Percentiles rank a stretch among this genome's conserved stretches.
Conservation (phyloP, 345 rosid genomes). For the Dipteronia sinensis region DNA sequence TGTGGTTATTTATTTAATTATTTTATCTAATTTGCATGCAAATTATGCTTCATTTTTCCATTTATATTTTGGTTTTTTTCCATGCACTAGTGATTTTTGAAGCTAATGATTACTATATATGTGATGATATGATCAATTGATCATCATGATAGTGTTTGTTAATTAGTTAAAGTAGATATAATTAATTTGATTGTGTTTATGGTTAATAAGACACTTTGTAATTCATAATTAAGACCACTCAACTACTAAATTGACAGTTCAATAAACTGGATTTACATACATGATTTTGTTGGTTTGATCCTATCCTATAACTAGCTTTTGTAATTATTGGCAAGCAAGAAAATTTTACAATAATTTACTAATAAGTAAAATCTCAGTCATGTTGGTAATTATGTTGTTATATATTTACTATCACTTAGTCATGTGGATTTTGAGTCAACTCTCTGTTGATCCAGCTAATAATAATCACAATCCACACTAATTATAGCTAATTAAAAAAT, state of each 20-base stretch:
- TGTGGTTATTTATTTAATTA: too few relatives aligned
- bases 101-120: not conserved
- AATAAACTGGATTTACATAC: not conserved
- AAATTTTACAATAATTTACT: too few relatives aligned
- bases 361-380: too few relatives aligned
- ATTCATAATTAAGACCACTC: not conserved
- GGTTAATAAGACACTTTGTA: not conserved
- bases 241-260: not conserved
- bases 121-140: not conserved
- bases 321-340: not conserved
- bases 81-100: not conserved
- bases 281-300: not conserved
- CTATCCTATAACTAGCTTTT: too few relatives aligned
- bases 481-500: too few relatives aligned
- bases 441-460: not conserved
- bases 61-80: not conserved
- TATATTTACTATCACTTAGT: not conserved
- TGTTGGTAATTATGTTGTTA: not conserved
- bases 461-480: too few relatives aligned
- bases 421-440: not conserved
- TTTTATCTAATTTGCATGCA: not conserved
- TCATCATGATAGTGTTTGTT: not conserved
- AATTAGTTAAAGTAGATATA: too few relatives aligned
- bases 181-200: too few relatives aligned
- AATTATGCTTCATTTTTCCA: not conserved